A percentile compares a stretch with the other conserved stretches of the same genome.
Evolutionary conservation across 495 filamentous ascomycete genomes (phyloP).

Genomic region (Aspergillus baeticus): DNA sequence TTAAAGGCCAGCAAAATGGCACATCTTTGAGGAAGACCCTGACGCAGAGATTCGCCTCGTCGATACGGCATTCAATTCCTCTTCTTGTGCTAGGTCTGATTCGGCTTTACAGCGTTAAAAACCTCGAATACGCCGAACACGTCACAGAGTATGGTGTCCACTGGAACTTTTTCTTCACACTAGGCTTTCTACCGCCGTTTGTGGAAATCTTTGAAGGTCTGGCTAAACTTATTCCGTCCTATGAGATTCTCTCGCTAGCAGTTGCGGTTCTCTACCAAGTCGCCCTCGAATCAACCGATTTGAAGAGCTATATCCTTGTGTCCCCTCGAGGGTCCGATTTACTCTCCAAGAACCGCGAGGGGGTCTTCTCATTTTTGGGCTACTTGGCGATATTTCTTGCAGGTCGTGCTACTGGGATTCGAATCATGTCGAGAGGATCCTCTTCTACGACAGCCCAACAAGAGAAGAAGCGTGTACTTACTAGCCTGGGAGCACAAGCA

Average conservation of each 20-base stretch:
- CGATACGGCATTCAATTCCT: slow-evolving; percentile 78
- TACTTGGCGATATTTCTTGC: slow-evolving; percentile 95
- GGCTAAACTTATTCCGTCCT: slow-evolving; percentile 61
- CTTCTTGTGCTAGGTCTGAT: slow-evolving; percentile 78
- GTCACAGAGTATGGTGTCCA: slow-evolving; percentile 98
- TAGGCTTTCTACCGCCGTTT: slow-evolving; percentile 85
- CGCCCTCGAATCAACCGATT: slow-evolving; percentile 68
- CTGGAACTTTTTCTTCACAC: slow-evolving; percentile 99
- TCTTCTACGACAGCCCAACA: slow-evolving; percentile 36
- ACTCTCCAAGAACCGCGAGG: slow-evolving; percentile 87
- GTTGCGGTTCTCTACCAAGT: slow-evolving; percentile 68
- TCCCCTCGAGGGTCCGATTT: slow-evolving; percentile 70
- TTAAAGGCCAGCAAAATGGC: slow-evolving; percentile 60
- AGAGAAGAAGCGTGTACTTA: slow-evolving; percentile 53
- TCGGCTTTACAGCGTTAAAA: slow-evolving; percentile 85
- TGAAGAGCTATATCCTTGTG: slow-evolving; percentile 83
- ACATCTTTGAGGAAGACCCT: slow-evolving; percentile 41
- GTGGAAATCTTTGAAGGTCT: slow-evolving; percentile 78
- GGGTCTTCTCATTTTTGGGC: slow-evolving; percentile 87
- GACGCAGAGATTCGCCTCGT: slow-evolving; percentile 52
- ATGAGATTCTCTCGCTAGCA: slow-evolving; percentile 66
- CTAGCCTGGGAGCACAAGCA: slow-evolving; percentile 58
- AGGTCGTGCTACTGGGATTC: slow-evolving; percentile 78
- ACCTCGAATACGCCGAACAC: slow-evolving; percentile 93
- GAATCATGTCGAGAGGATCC: slow-evolving; percentile 64